Base-by-base conservation (phyloP, 2,329 filamentous ascomycete genomes). In the Ceratocystiopsis sp. region DNA sequence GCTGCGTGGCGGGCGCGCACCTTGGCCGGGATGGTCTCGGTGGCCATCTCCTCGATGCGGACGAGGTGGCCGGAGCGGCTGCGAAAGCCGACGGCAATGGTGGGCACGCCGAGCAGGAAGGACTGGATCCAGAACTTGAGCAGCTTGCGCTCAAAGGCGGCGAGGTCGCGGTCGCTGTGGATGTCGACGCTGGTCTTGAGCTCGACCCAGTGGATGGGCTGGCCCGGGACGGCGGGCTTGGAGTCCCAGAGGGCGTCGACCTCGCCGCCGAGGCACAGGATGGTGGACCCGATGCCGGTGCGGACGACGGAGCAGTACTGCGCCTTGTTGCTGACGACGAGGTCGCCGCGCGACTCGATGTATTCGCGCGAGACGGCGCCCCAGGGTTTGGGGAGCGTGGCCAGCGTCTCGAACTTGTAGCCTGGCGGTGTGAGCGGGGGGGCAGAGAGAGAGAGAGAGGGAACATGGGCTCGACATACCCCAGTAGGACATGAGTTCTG, bases 101-200 rank as follows among this genome's bases (percentile, higher is more conserved):
- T 91, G 0, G 86, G 85, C 1, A 96, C 87, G 36, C 89, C 89
- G 2, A 98, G 77, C 3, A 98, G 68, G 56, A 94, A 98, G 0
- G 84, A 93, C 59, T 96, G 91, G 14, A 89, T 84, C 91, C 91
- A 98, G 62, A 89, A 94, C 55, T 93, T 93, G 61, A 93, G 73
- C 43, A 96, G 70, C 58, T 96, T 96, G 40, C 83, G 75, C 60
- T 95, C 84, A 57, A 89, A 94, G 49, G 77, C 80, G 17, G 79
- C 61, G 55, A 76, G 68, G 53, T 91, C 83, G 39, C 75, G 70
- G 2, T 78, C 69, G 47, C 72, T 72, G 42, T 68, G 67, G 41
- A 89, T 78, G 50, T 81, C 77, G 36, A 74, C 78, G n/a, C 77
- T 75, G 0, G 91, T 98, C 59, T 98, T 98, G 45, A 98, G 71